Base-by-base conservation (phyloP, 495 filamentous ascomycete species). In the Achaetomiella virescens region DNA sequence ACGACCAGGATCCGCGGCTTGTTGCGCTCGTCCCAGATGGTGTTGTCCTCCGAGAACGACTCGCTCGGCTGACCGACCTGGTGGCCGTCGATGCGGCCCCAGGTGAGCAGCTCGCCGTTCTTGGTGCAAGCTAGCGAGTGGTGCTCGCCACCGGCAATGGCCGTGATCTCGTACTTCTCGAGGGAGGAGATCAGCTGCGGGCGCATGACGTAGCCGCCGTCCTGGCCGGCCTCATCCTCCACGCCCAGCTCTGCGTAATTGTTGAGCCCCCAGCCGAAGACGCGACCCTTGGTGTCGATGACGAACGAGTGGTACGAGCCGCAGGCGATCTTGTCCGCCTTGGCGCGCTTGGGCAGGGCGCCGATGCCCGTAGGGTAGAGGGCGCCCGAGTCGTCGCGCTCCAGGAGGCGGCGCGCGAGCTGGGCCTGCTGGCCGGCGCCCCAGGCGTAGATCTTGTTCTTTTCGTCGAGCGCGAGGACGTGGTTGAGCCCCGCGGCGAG, bases 211-310 rank as follows among this genome's bases (percentile, higher is more conserved):
- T 71, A 72, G 20, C 85, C 87, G 42, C 82, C 83, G 25, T 73
- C 67, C 12, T 78, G 77, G 54, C 90, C 90, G 22, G 84, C 89
- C 45, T 81, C 79, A 12, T 82, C 79, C 12, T 76, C 74, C 50
- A 90, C 78, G 42, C 88, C 93, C 10, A 68, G 86, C 69, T 92
- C 84, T 44, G 85, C 87, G 65, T 87, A 95, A 66, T 84, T 89
- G 73, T 96, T 97, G 35, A 90, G 71, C 6, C 91, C 92, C 90
- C 91, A 97, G 20, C 84, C 76, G 70, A 81, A 92, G 54, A 93
- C 84, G 29, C 84, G 78, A 33, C 81, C 84, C 37, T 84, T 79
- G 18, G 79, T 75, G 70, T 86, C 83, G 55, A 96, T 77, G 40
- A 90, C 88, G 60, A 96, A 89, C 57, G 76, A 81, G 70, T 90